phyloP scores from a whole-genome alignment of 1,139 yeast species.

The Saccharomyces hybrid region DNA sequence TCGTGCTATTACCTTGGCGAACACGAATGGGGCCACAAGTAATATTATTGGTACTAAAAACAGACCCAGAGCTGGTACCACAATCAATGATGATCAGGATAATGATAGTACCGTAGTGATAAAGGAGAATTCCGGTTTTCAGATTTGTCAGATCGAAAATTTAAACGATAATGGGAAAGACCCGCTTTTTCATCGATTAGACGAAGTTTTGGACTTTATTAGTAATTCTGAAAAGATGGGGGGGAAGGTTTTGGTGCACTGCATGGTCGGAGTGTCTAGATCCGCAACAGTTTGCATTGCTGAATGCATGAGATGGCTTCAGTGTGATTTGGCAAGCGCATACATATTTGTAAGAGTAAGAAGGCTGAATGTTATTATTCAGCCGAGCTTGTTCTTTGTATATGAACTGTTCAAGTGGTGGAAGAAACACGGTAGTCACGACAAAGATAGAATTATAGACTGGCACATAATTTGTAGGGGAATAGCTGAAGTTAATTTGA shows the following conservation, averaged over 20 bases:
- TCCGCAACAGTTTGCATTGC: conserved; percentile 89
- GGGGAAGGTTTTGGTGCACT: conserved; percentile 65
- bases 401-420: conserved; percentile 70
- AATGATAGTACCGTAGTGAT: conserved; percentile 12
- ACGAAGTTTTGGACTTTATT: conserved; percentile 39
- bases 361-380: conserved; percentile 79
- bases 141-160: conserved; percentile 34
- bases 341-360: conserved; percentile 77
- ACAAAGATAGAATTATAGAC: conserved; percentile 39
- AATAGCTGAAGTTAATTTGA: conserved; percentile 60
- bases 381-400: conserved; percentile 80
- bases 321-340: conserved; percentile 61
- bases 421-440: conserved; percentile 58
- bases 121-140: conserved; percentile 30
- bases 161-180: conserved; percentile 49
- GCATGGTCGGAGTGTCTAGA: conserved; percentile 87
- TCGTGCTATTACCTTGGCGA: not conserved
- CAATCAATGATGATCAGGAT: not conserved
- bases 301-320: conserved; percentile 69
- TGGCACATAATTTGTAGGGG: conserved; percentile 90
- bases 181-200: conserved; percentile 38
- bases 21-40: not conserved
- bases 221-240: conserved; percentile 34
- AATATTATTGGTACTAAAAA: conserved; percentile 6
- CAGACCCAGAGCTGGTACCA: conserved; percentile 8